Evolutionary conservation across 495 filamentous ascomycete species (phyloP), one percentile per base, ranked within the genome.

Genomic region (Podospora conica): DNA sequence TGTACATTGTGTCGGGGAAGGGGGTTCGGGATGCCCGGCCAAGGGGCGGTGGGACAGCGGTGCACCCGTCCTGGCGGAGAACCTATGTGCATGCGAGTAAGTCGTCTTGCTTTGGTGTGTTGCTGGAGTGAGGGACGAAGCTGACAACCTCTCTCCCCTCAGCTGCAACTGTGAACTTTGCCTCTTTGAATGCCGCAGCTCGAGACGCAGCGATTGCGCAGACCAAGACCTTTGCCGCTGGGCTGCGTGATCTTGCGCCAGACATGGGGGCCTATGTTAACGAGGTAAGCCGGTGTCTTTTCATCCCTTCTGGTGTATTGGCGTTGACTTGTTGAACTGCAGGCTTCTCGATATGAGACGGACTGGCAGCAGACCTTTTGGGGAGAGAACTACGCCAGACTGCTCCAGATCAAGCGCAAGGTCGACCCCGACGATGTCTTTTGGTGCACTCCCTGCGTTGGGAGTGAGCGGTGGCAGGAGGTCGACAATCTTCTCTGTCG

Each of bases 1-100:
- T 68, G 22, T 75, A 62, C 55, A 71, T 77, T 12, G 72, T 79
- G 0, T 69, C 70, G 10, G 77, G 77, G 6, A 66, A 74, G 56
- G 77, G 77, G 0, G 69, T 73, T 9, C 66, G 56, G 6, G 58
- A 79, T 28, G 77, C 75, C 9, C 69, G 84, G 80, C 73, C 76
- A n/a, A 69, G 75, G 56, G 77, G 76, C 9, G 77, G 76, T 0
- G 64, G 70, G 58, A 74, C 68, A 10, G 74, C 85, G 0, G 80
- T 86, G 9, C 73, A 82, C 28, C 85, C 85, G 20, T 81, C 80
- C 4, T 87, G 85, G 84, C 78, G 86, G 40, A 78, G 79, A 9
- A 67, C 84, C 0, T 64, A 84, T 33, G 78, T 84, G 60, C 75
- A 79, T 64, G 40, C 71, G 10, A 65, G 75, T 74, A 66, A 69